Percentiles rank a stretch among this genome's conserved stretches.
These are phyloP conservation scores for Fusarium coicis DNA, from an alignment of 2,329 filamentous ascomycete species.

Conservation along the genomic window DNA sequence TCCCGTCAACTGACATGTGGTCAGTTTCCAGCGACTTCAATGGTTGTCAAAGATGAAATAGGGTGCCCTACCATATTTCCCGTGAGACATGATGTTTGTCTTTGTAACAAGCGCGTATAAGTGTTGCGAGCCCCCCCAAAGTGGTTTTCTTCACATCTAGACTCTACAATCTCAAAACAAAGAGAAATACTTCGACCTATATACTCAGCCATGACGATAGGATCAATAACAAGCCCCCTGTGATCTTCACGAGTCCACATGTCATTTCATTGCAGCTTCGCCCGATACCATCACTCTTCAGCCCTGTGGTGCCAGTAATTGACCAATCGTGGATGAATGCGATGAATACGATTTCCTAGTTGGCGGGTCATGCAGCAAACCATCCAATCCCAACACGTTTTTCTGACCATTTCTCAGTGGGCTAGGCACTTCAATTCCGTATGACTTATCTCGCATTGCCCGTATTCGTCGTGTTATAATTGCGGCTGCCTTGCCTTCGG, in stretches of 20 bases:
- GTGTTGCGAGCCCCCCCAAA: neutral
- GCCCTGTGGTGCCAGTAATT: constrained; percentile 14
- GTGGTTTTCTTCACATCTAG: neutral
- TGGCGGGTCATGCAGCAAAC: constrained; percentile 1
- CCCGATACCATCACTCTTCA: constrained; percentile 9
- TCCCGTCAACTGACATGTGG: constrained; percentile 50
- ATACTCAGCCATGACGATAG: neutral
- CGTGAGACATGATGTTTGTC: constrained; percentile 43
- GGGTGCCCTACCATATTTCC: constrained; percentile 44
- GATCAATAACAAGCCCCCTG: neutral
- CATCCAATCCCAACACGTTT: neutral
- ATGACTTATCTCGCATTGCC: constrained; percentile 23
- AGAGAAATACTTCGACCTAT: constrained; percentile 12
- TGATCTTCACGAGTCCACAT: neutral
- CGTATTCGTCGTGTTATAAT: constrained; percentile 34
- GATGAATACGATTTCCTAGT: constrained; percentile 36
- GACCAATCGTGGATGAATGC: constrained; percentile 39
- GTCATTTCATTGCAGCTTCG: constrained; percentile 3
- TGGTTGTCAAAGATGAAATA: neutral
- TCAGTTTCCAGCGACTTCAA: neutral
- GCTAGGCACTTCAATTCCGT: neutral
- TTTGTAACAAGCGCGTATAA: neutral
- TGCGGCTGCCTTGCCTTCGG: neutral
- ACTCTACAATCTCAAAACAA: neutral
- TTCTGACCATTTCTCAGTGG: neutral